Evolutionary conservation across 2,329 filamentous ascomycete species (phyloP).

Genomic region (Mollisia scopiformis): DNA sequence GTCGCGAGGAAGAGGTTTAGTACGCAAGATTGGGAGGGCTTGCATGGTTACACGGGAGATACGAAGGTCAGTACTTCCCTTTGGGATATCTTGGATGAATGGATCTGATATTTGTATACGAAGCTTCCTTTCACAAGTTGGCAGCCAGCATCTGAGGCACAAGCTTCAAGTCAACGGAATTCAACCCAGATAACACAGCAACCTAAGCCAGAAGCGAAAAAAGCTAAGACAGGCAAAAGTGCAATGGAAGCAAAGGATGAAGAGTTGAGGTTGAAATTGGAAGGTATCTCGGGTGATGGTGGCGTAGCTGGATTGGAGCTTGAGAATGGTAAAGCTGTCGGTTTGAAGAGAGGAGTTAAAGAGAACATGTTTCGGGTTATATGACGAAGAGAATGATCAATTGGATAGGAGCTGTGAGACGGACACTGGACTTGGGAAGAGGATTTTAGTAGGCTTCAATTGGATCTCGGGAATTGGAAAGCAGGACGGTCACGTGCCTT

Average conservation of each 20-base stretch:
- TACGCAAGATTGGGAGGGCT: neutral
- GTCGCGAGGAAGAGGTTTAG: neutral
- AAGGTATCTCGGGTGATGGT: constrained; percentile 69
- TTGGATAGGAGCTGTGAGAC: neutral
- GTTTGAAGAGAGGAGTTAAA: constrained; percentile 74
- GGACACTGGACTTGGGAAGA: neutral
- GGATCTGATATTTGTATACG: neutral
- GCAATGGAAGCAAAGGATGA: constrained; percentile 49
- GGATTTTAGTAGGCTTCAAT: neutral
- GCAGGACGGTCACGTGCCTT: neutral
- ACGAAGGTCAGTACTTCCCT: neutral
- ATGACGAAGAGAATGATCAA: constrained; percentile 32
- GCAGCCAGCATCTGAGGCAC: neutral
- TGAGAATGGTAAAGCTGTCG: constrained; percentile 71
- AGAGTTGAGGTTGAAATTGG: constrained; percentile 67
- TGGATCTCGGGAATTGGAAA: neutral
- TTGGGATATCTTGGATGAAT: neutral
- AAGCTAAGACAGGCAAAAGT: neutral
- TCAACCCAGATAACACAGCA: neutral
- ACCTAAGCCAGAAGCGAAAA: neutral
- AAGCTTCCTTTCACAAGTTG: neutral
- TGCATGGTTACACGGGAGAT: neutral
- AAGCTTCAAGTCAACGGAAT: neutral
- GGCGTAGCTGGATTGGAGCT: constrained; percentile 74
- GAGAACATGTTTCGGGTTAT: constrained; percentile 81